These are phyloP conservation scores for Juglanconis oblonga DNA, from an alignment of 2,329 filamentous ascomycete genomes.

Conservation along the genomic window DNA sequence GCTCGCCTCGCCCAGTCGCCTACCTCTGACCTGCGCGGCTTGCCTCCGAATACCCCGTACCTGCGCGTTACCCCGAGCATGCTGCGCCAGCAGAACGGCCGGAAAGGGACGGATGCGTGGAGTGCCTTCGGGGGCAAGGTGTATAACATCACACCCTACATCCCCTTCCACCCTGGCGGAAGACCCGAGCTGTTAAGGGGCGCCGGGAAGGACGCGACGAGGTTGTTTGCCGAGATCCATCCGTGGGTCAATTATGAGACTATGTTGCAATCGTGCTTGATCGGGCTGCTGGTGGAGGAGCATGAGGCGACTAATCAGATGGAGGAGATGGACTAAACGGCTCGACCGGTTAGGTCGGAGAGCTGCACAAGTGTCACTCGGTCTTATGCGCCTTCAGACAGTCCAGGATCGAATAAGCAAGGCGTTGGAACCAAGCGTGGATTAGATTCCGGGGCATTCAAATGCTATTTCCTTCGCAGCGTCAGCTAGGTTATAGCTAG, in stretches of 20 bases:
- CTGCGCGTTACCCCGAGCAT: constrained; percentile 78
- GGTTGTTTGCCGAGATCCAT: constrained; percentile 64
- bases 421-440: background rate
- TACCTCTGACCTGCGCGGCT: constrained; percentile 63
- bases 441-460: background rate
- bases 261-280: constrained; percentile 62
- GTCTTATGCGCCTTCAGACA: too few species aligned
- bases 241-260: constrained; percentile 72
- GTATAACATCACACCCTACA: constrained; percentile 89
- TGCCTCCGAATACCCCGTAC: constrained; percentile 51
- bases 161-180: constrained; percentile 88
- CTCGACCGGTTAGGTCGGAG: too few species aligned
- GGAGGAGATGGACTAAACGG: constrained; percentile 58
- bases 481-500: background rate
- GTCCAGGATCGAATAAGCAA: background rate
- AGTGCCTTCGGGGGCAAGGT: constrained; percentile 84
- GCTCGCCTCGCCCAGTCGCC: constrained; percentile 65
- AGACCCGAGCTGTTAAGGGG: constrained; percentile 67
- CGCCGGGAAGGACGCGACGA: constrained; percentile 60
- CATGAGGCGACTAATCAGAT: constrained; percentile 39
- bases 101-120: constrained; percentile 86
- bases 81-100: constrained; percentile 75
- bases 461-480: background rate
- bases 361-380: too few species aligned
- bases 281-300: constrained; percentile 63